phyloP scores from a whole-genome alignment of 768 basidiomycete genomes.

The Termitomyces titanicus region DNA sequence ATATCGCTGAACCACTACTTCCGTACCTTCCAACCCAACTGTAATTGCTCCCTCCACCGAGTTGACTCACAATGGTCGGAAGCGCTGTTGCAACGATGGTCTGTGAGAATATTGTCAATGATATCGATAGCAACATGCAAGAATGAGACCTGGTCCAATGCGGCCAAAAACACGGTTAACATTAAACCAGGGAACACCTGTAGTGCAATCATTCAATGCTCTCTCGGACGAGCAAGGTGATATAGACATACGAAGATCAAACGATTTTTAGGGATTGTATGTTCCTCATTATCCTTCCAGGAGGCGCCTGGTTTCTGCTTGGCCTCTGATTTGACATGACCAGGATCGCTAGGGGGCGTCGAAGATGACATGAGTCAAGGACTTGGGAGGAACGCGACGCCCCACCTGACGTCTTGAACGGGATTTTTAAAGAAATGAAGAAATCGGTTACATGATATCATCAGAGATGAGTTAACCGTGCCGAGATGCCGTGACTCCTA shows the following conservation, averaged over 20 bases:
- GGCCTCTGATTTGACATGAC: constrained; percentile 11
- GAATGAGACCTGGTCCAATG: constrained; percentile 54
- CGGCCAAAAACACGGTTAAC: constrained; percentile 45
- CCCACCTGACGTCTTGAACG: constrained; percentile 11
- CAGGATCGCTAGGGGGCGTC: constrained; percentile 8
- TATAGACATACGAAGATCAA: constrained; percentile 43
- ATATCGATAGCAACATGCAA: too few relatives aligned
- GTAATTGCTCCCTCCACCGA: constrained; percentile 61
- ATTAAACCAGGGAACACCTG: constrained; percentile 48
- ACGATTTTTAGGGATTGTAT: constrained; percentile 53
- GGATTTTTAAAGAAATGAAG: constrained; percentile 10
- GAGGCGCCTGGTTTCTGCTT: constrained; percentile 42
- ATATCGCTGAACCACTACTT: neutral
- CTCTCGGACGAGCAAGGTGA: neutral
- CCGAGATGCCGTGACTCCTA: constrained; percentile 29
- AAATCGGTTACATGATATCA: constrained; percentile 3
- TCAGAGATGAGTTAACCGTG: constrained; percentile 14
- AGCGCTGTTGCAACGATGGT: constrained; percentile 74
- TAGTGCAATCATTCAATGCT: neutral
- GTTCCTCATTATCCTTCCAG: constrained; percentile 53
- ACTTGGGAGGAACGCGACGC: constrained; percentile 1
- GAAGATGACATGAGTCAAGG: constrained; percentile 16
- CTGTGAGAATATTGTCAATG: constrained; percentile 22
- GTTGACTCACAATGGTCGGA: constrained; percentile 64
- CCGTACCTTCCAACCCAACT: constrained; percentile 72